These are phyloP conservation scores for Ceriops decandra DNA, from an alignment of 345 rosid genomes.

Conservation along the genomic window DNA sequence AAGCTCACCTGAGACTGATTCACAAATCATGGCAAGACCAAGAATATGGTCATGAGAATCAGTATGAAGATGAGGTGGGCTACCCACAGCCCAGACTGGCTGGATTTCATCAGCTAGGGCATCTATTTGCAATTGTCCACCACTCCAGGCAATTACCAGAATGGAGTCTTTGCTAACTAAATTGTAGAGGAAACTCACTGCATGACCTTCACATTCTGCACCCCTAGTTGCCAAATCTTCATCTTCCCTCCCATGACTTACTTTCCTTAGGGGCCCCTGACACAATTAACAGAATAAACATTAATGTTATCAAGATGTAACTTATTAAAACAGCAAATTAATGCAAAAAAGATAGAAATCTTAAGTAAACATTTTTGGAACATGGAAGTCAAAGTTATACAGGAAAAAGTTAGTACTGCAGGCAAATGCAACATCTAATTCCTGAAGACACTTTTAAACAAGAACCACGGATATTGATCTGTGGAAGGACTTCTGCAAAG, in stretches of 20 bases:
- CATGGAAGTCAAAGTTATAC: neutral
- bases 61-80: slow-evolving; percentile 68
- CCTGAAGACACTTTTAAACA: too few relatives aligned
- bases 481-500: too few relatives aligned
- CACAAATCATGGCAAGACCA: slow-evolving; percentile 94
- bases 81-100: slow-evolving; percentile 81
- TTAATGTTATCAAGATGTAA: neutral
- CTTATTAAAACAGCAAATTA: neutral
- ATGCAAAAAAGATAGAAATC: neutral
- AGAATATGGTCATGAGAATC: slow-evolving; percentile 47
- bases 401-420: too few relatives aligned
- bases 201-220: slow-evolving; percentile 76
- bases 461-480: too few relatives aligned
- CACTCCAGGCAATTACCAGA: slow-evolving; percentile 95
- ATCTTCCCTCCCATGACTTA: slow-evolving; percentile 49
- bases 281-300: slow-evolving; percentile 1
- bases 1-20: slow-evolving; percentile 44
- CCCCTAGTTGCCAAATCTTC: slow-evolving; percentile 50
- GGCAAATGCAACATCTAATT: too few relatives aligned
- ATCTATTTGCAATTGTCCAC: slow-evolving; percentile 88
- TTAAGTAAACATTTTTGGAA: neutral
- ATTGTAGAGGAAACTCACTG: slow-evolving; percentile 74
- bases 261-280: slow-evolving; percentile 81
- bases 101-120: slow-evolving; percentile 97
- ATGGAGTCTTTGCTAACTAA: slow-evolving; percentile 83